Percentiles rank a stretch among this genome's conserved stretches.
These are phyloP conservation scores for Mycothermus thermophilus DNA, from an alignment of 495 filamentous ascomycete species.

Conservation along the genomic window DNA sequence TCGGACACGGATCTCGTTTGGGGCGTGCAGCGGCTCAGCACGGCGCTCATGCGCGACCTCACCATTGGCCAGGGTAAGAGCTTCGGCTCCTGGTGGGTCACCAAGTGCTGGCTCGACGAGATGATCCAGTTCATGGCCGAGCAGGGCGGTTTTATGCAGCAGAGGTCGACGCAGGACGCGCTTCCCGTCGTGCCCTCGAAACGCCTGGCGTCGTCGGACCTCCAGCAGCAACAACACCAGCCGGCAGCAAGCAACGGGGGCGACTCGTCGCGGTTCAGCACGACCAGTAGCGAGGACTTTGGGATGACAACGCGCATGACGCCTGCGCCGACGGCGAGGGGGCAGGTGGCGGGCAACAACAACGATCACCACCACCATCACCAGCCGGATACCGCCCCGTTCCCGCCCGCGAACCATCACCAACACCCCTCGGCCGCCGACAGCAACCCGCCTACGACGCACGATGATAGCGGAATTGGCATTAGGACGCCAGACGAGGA, in stretches of 20 bases:
- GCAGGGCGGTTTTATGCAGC: conserved; percentile 76
- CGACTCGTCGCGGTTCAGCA: conserved; percentile 32
- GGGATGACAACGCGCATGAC: conserved; percentile 20
- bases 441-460: conserved; percentile 23
- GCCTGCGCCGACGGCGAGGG: no score
- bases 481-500: conserved; percentile 49
- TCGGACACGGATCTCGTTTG: conserved; percentile 52
- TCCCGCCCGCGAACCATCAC: conserved; percentile 15
- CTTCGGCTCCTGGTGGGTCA: conserved; percentile 94
- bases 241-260: conserved; percentile 25
- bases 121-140: conserved; percentile 88
- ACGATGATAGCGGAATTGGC: conserved; percentile 60
- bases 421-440: conserved; percentile 4
- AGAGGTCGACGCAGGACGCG: conserved; percentile 14
- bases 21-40: conserved; percentile 53
- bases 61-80: conserved; percentile 72
- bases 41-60: conserved; percentile 59
- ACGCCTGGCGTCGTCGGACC: conserved; percentile 13
- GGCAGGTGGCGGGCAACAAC: no score
- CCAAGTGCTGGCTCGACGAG: conserved; percentile 94
- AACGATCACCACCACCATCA: no score
- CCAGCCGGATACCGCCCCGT: conserved; percentile 31
- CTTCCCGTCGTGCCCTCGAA: conserved; percentile 15
- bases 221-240: no score
- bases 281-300: conserved; percentile 28